Base-by-base conservation (phyloP, 495 filamentous ascomycete genomes). In the Penicillium egyptiacum region DNA sequence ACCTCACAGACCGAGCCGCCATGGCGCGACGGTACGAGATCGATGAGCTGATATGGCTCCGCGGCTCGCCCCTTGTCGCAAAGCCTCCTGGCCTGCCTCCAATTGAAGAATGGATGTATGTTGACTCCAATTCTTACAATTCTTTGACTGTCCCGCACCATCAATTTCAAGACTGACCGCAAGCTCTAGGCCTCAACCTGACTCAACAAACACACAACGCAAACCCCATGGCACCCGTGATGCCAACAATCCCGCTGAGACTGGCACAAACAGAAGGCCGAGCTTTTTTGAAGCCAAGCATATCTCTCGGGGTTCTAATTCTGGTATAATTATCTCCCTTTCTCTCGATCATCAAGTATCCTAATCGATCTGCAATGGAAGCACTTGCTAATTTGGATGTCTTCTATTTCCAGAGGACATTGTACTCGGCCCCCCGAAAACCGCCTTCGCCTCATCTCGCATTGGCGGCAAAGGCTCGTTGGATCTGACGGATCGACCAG, bases 61-160 rank as follows among this genome's bases (percentile, higher is more conserved):
- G 86, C 69, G 72, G 86, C 43, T 99, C 94, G 52, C 92, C 92
- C 47, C 81, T 96, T 62, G 91, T 91, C 63, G 74, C 81, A 55
- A 96, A 93, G 66, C 94, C 94, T 33, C 71, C 84, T 46, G 80
- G 79, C 49, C 81, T 99, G 41, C 94, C 94, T 25, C 88, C 92
- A 23, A 84, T 89, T 55, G 92, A 96, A 77, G 92, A 98, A 80
- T 99, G 94, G 94, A 96, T 98, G 91, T 64, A 72, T 48, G 54
- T 57, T 55, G 47, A 35, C 33, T 39, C 42, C 57, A 53, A 37
- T 45, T 4, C 26, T 46, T 28, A 0, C 16, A 39, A 28, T 47
- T 41, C 47, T 48, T 25, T 19, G 17, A 28, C 17, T 62, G 37
- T 54, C 48, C 63, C 58, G 53, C 59, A 65, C 53, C 28, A 52